Conservation (phyloP, 2,329 filamentous ascomycete species). For the Arthroderma sp. region DNA sequence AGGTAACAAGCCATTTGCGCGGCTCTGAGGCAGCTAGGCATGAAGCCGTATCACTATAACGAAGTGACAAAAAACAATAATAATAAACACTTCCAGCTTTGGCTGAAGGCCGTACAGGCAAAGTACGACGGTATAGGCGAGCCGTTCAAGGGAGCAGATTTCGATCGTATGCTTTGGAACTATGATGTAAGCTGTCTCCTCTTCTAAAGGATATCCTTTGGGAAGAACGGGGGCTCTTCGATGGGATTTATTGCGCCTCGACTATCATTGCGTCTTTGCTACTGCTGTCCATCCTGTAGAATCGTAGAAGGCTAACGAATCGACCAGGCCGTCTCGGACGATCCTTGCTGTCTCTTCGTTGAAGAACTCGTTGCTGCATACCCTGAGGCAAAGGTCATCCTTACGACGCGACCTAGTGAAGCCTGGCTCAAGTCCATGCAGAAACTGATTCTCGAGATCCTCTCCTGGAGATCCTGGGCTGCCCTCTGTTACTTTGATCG, state of each 20-base stretch:
- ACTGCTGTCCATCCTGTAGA: not conserved
- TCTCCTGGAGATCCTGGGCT: not conserved
- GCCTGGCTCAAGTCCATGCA: conserved; percentile 37
- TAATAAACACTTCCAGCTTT: not conserved
- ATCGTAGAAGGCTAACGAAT: not conserved
- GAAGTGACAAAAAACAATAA: not conserved
- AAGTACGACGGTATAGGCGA: not conserved
- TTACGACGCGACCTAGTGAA: conserved; percentile 55
- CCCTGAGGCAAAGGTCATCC: conserved; percentile 58
- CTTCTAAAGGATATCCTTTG: not conserved
- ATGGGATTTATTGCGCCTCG: too few relatives aligned
- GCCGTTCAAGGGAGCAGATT: not conserved
- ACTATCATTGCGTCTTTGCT: not conserved
- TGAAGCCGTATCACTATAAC: not conserved
- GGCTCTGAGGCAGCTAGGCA: not conserved
- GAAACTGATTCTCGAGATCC: not conserved
- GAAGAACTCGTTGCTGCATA: conserved; percentile 60
- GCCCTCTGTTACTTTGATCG: not conserved
- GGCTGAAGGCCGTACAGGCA: not conserved
- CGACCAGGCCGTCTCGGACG: conserved; percentile 49
- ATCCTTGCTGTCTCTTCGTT: conserved; percentile 55
- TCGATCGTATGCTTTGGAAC: not conserved
- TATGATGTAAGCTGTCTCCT: not conserved
- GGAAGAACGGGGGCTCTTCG: not conserved
- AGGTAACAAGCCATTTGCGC: not conserved